Conservation (phyloP, 2,329 filamentous ascomycete species). For the Chaetomiaceae sp. region DNA sequence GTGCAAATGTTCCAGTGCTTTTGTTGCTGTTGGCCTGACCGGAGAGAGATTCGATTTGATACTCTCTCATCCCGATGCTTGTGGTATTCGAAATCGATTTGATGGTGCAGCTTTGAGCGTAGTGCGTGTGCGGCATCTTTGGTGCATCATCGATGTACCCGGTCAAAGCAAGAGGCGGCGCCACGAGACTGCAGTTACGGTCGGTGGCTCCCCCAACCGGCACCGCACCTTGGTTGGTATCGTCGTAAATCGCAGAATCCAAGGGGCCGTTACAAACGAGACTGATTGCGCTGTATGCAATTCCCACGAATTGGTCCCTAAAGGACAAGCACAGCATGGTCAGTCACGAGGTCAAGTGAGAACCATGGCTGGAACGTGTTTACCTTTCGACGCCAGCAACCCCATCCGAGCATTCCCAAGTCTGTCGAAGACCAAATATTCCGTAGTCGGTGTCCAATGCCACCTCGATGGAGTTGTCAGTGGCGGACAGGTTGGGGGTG, state of each 20-base stretch:
- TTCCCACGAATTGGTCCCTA: neutral
- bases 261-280: neutral
- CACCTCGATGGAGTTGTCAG: neutral
- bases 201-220: neutral
- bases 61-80: neutral
- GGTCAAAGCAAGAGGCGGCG: neutral
- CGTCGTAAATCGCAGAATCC: neutral
- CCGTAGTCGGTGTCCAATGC: neutral
- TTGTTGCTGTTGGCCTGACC: neutral
- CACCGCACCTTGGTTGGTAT: neutral
- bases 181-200: neutral
- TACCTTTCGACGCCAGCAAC: neutral
- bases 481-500: neutral
- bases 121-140: neutral
- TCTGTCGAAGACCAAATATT: neutral
- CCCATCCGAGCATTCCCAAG: neutral
- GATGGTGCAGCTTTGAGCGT: neutral
- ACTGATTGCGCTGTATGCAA: neutral
- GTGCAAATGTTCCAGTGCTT: neutral
- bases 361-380: too few relatives aligned
- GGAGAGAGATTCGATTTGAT: neutral
- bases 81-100: neutral
- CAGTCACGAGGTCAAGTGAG: too few relatives aligned
- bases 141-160: neutral
- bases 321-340: neutral